phyloP scores from a whole-genome alignment of 257 asterid genomes.

The Rehmannia glutinosa region DNA sequence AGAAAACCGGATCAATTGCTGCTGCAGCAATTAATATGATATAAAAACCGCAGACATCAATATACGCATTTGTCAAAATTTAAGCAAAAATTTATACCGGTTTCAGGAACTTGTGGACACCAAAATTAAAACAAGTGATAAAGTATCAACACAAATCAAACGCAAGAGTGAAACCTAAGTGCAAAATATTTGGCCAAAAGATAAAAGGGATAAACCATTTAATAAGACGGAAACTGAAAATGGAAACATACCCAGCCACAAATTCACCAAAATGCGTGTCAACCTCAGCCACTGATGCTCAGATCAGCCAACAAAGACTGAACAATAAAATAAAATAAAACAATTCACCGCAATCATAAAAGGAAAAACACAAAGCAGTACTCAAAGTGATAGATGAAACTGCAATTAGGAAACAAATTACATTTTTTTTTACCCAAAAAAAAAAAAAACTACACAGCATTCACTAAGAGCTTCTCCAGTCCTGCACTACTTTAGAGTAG shows the following conservation, averaged over 20 bases:
- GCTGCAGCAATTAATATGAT: neutral
- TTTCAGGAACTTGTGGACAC: too few relatives aligned
- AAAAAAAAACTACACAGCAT: conserved; percentile 1
- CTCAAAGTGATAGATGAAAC: conserved; percentile 8
- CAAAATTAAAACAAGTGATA: too few relatives aligned
- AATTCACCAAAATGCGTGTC: neutral
- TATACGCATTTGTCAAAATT: too few relatives aligned
- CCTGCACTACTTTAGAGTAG: too few relatives aligned
- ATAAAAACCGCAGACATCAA: too few relatives aligned
- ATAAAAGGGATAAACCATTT: neutral
- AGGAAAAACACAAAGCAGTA: neutral
- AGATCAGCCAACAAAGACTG: neutral
- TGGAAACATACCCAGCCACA: neutral
- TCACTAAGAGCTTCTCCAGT: too few relatives aligned
- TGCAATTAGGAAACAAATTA: conserved; percentile 9
- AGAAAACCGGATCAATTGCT: neutral
- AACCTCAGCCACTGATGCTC: neutral
- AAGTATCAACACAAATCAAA: too few relatives aligned
- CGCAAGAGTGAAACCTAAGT: too few relatives aligned
- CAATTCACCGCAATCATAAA: neutral
- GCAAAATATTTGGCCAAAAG: neutral
- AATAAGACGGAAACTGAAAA: neutral
- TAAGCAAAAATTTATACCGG: too few relatives aligned
- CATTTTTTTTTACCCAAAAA: too few relatives aligned
- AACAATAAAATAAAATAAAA: neutral